These are phyloP conservation scores for Populus deltoides DNA, from an alignment of 345 rosid genomes.

Conservation along the genomic window DNA sequence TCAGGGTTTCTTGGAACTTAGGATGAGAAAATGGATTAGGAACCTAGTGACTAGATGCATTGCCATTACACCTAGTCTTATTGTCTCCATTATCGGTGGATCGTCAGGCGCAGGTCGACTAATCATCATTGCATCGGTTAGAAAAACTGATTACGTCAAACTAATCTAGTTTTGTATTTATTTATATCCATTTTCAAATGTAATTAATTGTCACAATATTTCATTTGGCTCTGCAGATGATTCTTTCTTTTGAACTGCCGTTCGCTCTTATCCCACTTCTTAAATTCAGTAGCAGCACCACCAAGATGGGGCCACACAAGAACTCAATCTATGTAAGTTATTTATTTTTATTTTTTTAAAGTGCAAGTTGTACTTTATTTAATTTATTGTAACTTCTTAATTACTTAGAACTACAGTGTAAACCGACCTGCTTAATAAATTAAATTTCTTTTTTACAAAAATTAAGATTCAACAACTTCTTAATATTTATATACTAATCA, in stretches of 20 bases:
- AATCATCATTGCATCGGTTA: slow-evolving; percentile 64
- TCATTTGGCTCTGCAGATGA: slow-evolving; percentile 42
- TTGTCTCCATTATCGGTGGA: slow-evolving; percentile 58
- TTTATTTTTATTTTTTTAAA: no score
- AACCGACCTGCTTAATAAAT: no score
- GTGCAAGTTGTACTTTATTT: no score
- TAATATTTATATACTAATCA: background rate
- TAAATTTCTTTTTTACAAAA: no score
- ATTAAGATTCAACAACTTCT: background rate
- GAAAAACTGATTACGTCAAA: background rate
- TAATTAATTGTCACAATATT: background rate
- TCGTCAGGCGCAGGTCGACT: slow-evolving; percentile 52
- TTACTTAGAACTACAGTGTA: no score
- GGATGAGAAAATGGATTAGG: slow-evolving; percentile 54
- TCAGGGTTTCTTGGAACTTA: slow-evolving; percentile 66
- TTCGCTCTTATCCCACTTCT: slow-evolving; percentile 71
- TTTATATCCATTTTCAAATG: background rate
- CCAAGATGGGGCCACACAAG: slow-evolving; percentile 72
- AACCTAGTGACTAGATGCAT: slow-evolving; percentile 58
- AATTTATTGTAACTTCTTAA: no score
- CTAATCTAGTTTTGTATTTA: background rate
- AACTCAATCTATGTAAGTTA: slow-evolving; percentile 51
- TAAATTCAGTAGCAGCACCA: slow-evolving; percentile 59
- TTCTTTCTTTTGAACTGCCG: slow-evolving; percentile 70
- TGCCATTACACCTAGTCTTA: slow-evolving; percentile 61